Evolutionary conservation across 768 basidiomycete species (phyloP).

Genomic region (Boletellus ananas): DNA sequence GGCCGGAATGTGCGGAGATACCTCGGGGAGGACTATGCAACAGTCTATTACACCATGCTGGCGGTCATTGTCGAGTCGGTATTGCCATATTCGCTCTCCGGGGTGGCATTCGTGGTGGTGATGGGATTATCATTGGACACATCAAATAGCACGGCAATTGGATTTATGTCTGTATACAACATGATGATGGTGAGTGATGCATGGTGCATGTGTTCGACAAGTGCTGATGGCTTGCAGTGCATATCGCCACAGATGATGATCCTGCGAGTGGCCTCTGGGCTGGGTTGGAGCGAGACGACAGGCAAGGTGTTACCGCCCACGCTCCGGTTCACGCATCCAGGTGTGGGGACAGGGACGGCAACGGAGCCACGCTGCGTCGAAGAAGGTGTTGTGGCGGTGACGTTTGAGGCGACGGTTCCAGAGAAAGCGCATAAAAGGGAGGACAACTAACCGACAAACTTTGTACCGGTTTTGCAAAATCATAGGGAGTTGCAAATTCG

Average conservation of each 20-base stretch:
- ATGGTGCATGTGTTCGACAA: no score
- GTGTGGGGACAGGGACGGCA: neutral
- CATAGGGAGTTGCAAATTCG: no score
- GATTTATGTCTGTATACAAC: slow-evolving; percentile 20
- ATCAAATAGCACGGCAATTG: slow-evolving; percentile 11
- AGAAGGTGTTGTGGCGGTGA: neutral
- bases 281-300: slow-evolving; percentile 12
- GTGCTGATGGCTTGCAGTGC: slow-evolving; percentile 9
- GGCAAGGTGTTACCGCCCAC: neutral
- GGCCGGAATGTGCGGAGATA: slow-evolving; percentile 10
- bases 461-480: no score
- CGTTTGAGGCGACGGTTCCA: neutral
- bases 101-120: slow-evolving; percentile 23
- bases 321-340: slow-evolving; percentile 10
- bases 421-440: no score
- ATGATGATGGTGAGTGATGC: slow-evolving; percentile 20
- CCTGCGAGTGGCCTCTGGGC: slow-evolving; percentile 20
- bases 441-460: no score
- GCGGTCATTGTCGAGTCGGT: slow-evolving; percentile 24
- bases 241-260: slow-evolving; percentile 28
- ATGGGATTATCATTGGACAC: no score
- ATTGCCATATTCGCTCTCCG: slow-evolving; percentile 26
- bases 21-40: slow-evolving; percentile 20
- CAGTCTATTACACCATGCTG: slow-evolving; percentile 18
- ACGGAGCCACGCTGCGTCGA: no score